Evolutionary conservation across 768 basidiomycete species (phyloP), one percentile per base, ranked within the genome.

Genomic region (Udeniomyces megalosporus): DNA sequence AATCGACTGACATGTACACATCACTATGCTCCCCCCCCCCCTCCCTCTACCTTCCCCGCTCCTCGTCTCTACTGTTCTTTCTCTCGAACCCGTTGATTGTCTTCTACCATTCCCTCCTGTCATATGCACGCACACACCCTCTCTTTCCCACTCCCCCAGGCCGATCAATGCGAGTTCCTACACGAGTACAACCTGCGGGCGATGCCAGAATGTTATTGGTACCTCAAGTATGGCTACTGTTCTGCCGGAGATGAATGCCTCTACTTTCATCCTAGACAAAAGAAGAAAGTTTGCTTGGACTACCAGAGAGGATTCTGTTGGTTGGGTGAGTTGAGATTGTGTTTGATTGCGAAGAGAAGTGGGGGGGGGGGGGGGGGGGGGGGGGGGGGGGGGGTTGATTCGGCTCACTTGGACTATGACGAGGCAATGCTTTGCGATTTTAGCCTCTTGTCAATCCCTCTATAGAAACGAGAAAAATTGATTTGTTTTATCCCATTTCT

Each of bases 151-250:
- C 7, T 24, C 29, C 10, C 20, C 8, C 50, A 63, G 74, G 93
- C 91, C 58, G 87, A 92, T 71, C 84, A 86, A 28, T 99, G 95
- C 76, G 95, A 97, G 76, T 99, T 97, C 74, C 79, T 97, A 71
- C 95, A 99, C 75, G 95, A 97, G 76, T 99, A 96, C 77, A 95
- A 97, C 72, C 80, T 99, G 55, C 77, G 95, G 63, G 84, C 88
- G 65, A 97, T 97, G 92, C 95, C 95, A 6, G 89, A 96, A 72
- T 97, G 95, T 70, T 95, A 90, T 85, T 97, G 91, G 91, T 96
- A 84, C 73, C 88, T 88, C 56, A 95, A 93, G 74, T 92, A 90
- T 70, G 95, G 95, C 17, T 97, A 91, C 74, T 97, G 95, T 73
- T 88, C 88, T 28, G 91, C 93, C 68, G 63, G 63, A n/a, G 65